phyloP scores from a whole-genome alignment of 2,329 filamentous ascomycete genomes.

The Colletotrichum lini region DNA sequence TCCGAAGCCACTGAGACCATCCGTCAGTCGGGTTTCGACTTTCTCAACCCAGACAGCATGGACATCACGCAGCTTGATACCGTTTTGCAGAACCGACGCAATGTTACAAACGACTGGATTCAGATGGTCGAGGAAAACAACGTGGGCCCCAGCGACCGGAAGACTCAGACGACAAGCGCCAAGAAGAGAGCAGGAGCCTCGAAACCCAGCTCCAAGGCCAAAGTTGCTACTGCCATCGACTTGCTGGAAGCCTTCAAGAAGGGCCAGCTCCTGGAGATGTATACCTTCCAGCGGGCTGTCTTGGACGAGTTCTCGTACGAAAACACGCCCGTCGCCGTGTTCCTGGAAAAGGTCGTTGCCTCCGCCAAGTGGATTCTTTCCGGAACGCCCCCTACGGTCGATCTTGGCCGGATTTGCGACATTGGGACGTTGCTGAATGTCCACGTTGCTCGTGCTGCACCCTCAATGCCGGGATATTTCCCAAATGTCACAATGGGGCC shows the following conservation, averaged over 20 bases:
- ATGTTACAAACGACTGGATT: background rate
- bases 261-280: constrained; percentile 52
- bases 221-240: background rate
- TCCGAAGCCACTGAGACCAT: constrained; percentile 18
- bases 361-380: constrained; percentile 60
- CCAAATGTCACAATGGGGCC: constrained; percentile 55
- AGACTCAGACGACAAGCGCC: constrained; percentile 9
- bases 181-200: constrained; percentile 22
- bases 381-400: constrained; percentile 56
- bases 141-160: constrained; percentile 35
- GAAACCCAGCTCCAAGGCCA: background rate
- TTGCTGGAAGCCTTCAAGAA: constrained; percentile 35
- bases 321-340: constrained; percentile 49
- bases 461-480: constrained; percentile 51
- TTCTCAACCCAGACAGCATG: background rate
- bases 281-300: constrained; percentile 56
- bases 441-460: constrained; percentile 56
- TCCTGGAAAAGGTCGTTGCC: constrained; percentile 52
- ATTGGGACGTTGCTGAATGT: constrained; percentile 54
- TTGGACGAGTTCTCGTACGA: constrained; percentile 62
- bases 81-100: background rate
- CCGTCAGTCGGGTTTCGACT: constrained; percentile 15
- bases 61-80: constrained; percentile 2
- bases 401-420: constrained; percentile 54
- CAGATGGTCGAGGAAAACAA: background rate